phyloP scores from a whole-genome alignment of 768 basidiomycete species.

The Amanita subjunquillea region DNA sequence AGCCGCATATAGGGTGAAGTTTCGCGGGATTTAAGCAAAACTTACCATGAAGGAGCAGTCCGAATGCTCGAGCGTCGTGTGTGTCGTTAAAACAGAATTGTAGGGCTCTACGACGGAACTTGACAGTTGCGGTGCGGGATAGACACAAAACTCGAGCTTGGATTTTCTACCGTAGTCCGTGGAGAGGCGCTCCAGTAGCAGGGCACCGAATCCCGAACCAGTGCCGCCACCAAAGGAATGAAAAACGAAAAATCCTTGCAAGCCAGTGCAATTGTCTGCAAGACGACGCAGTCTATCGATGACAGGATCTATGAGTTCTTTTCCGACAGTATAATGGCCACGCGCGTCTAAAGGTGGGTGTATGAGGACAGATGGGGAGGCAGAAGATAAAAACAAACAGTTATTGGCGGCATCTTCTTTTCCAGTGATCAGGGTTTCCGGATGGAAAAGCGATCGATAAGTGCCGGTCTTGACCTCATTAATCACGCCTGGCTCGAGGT shows the following conservation, averaged over 20 bases:
- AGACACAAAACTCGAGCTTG: constrained; percentile 96
- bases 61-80: constrained; percentile 97
- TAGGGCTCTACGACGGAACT: constrained; percentile 98
- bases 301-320: constrained; percentile 93
- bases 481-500: constrained; percentile 90
- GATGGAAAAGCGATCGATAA: constrained; percentile 93
- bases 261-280: constrained; percentile 92
- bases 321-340: constrained; percentile 97
- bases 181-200: constrained; percentile 90
- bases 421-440: constrained; percentile 92
- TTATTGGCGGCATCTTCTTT: constrained; percentile 99
- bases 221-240: constrained; percentile 99
- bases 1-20: neutral
- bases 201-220: constrained; percentile 95
- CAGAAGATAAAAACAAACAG: constrained; percentile 44
- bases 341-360: constrained; percentile 62
- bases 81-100: constrained; percentile 94
- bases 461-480: constrained; percentile 91
- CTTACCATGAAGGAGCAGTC: constrained; percentile 98
- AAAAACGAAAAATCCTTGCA: constrained; percentile 99
- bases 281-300: constrained; percentile 94
- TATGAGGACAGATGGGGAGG: constrained; percentile 9
- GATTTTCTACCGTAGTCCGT: constrained; percentile 99
- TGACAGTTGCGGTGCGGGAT: constrained; percentile 87
- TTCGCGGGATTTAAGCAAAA: neutral